phyloP scores from a whole-genome alignment of 2,329 filamentous ascomycete species.

The Gyromitra esculenta region DNA sequence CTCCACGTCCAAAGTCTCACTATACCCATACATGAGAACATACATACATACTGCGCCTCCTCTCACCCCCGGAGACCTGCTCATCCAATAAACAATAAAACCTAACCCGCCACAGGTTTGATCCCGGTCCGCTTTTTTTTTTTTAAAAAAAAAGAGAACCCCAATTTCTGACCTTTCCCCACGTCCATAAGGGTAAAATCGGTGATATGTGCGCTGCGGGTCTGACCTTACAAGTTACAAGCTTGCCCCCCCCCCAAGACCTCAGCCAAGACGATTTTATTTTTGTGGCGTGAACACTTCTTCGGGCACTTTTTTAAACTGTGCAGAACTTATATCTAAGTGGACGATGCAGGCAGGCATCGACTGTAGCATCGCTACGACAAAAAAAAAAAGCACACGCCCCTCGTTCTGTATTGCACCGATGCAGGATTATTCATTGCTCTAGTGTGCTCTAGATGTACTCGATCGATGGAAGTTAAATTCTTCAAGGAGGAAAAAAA shows the following conservation, averaged over 20 bases:
- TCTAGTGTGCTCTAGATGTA: neutral
- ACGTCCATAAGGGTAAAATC: constrained; percentile 40
- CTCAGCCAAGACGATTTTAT: constrained; percentile 21
- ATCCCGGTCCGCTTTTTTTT: constrained; percentile 42
- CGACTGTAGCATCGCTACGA: constrained; percentile 1
- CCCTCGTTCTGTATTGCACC: constrained; percentile 22
- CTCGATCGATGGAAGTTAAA: constrained; percentile 1
- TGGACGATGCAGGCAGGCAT: constrained; percentile 5
- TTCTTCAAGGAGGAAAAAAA: constrained; percentile 13
- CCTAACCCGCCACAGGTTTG: constrained; percentile 20
- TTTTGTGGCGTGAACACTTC: constrained; percentile 32
- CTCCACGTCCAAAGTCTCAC: constrained; percentile 37
- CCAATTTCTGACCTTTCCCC: constrained; percentile 35
- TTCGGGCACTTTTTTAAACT: neutral
- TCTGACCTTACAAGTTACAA: constrained; percentile 12
- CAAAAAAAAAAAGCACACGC: neutral
- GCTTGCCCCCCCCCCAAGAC: neutral
- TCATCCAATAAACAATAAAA: constrained; percentile 23
- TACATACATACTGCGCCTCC: constrained; percentile 1
- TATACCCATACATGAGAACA: no score
- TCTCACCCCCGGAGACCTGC: constrained; percentile 2
- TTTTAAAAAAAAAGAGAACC: neutral
- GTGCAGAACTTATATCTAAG: constrained; percentile 1
- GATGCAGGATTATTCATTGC: constrained; percentile 17
- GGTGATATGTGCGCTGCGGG: constrained; percentile 29